These are phyloP conservation scores for Coemansia sp. DNA, from an alignment of 192 early-diverging fungal genomes.

Conservation along the genomic window DNA sequence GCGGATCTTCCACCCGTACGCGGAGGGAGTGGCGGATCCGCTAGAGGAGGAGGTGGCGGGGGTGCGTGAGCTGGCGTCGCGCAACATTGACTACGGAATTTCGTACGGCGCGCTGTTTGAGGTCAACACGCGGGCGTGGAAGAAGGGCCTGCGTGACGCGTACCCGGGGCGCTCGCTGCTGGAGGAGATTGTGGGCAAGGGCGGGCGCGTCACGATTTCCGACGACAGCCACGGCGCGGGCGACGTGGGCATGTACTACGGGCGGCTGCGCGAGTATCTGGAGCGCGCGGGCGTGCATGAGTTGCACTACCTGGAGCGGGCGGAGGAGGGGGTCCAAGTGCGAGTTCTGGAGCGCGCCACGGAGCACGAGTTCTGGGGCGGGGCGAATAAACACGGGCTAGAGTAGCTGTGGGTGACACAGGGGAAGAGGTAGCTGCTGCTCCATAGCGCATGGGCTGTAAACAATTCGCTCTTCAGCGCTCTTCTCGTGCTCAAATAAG, in stretches of 20 bases:
- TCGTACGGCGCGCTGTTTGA: constrained; percentile 86
- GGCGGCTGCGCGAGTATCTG: constrained; percentile 67
- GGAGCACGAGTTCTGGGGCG: constrained; percentile 34
- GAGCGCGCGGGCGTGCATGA: constrained; percentile 56
- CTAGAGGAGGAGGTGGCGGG: constrained; percentile 9
- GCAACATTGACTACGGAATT: constrained; percentile 80
- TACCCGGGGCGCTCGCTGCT: constrained; percentile 88
- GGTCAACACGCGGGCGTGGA: constrained; percentile 90
- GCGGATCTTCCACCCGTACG: constrained; percentile 70
- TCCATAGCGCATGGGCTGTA: neutral
- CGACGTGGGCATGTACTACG: constrained; percentile 85
- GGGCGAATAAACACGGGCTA: no score
- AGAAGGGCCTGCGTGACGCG: constrained; percentile 77
- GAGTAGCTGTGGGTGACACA: constrained; percentile 16
- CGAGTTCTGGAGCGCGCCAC: constrained; percentile 18
- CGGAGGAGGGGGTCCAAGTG: constrained; percentile 4
- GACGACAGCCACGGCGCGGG: constrained; percentile 92
- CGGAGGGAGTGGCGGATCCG: constrained; percentile 31
- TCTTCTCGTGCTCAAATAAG: neutral
- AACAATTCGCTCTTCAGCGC: neutral
- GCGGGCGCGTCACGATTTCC: constrained; percentile 76
- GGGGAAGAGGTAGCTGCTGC: neutral
- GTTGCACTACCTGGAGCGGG: constrained; percentile 45
- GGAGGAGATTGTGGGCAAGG: constrained; percentile 58
- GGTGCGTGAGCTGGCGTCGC: constrained; percentile 53